phyloP scores from a whole-genome alignment of 2,329 filamentous ascomycete genomes.

The Aspergillus pseudonomiae region DNA sequence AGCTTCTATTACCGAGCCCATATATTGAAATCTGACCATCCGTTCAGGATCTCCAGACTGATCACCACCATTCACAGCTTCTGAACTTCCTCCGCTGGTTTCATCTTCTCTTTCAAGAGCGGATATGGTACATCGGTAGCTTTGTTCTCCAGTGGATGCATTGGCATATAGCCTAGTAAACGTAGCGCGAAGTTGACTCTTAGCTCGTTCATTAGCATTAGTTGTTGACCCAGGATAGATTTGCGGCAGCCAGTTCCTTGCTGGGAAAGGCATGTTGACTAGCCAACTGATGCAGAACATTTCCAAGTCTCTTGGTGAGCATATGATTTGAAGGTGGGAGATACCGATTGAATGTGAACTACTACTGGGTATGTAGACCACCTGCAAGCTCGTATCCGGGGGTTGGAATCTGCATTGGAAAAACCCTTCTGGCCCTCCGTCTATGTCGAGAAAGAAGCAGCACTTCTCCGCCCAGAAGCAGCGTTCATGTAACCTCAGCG shows the following conservation, averaged over 20 bases:
- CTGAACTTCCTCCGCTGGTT: not conserved
- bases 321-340: slow-evolving; percentile 28
- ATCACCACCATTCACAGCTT: not conserved
- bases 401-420: slow-evolving; percentile 25
- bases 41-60: not conserved
- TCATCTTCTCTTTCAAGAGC: not conserved
- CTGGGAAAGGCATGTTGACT: slow-evolving; percentile 13
- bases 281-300: slow-evolving; percentile 33
- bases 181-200: slow-evolving; percentile 16
- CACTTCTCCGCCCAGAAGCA: slow-evolving; percentile 36
- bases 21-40: not conserved
- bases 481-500: slow-evolving; percentile 30
- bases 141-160: not conserved
- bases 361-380: slow-evolving; percentile 22
- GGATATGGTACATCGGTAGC: not conserved
- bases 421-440: slow-evolving; percentile 34
- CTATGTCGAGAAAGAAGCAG: slow-evolving; percentile 29
- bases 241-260: slow-evolving; percentile 30
- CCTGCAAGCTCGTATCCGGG: slow-evolving; percentile 14
- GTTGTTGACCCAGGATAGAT: slow-evolving; percentile 23
- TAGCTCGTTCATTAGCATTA: slow-evolving; percentile 11
- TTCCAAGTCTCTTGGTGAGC: slow-evolving; percentile 25
- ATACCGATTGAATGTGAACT: slow-evolving; percentile 17
- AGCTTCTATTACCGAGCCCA: too few species aligned
- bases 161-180: slow-evolving; percentile 3